Evolutionary conservation across 2,329 filamentous ascomycete species (phyloP).

Genomic region (Hypoxylon sp.): DNA sequence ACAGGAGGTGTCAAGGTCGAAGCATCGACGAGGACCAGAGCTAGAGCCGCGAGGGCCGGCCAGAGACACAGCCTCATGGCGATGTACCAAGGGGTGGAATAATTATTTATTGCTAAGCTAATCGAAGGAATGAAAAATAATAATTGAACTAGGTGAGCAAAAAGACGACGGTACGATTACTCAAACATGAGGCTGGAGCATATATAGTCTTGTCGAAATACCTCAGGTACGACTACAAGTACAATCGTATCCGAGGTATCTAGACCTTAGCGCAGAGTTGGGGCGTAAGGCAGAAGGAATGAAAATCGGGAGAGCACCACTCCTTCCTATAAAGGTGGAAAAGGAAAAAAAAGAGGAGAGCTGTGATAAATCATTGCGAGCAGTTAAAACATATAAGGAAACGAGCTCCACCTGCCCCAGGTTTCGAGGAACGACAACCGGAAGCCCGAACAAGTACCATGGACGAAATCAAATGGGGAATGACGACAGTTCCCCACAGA

Average conservation of each 20-base stretch:
- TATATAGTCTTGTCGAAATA: conserved; percentile 19
- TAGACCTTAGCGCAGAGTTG: conserved; percentile 9
- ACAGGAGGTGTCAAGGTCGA: conserved; percentile 71
- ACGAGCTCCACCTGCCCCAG: conserved; percentile 39
- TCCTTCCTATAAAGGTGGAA: conserved; percentile 15
- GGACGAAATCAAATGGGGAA: conserved; percentile 21
- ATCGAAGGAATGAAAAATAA: background rate
- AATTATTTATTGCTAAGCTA: conserved; percentile 34
- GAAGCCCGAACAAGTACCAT: conserved; percentile 31
- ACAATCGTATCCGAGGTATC: conserved; percentile 26
- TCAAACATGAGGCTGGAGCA: conserved; percentile 25
- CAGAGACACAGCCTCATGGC: conserved; percentile 53
- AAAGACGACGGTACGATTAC: conserved; percentile 17
- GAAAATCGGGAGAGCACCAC: conserved; percentile 2
- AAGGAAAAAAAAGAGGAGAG: conserved; percentile 7
- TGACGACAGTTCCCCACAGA: conserved; percentile 45
- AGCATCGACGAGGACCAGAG: conserved; percentile 59
- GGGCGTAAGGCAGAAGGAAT: conserved; percentile 2
- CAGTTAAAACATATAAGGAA: conserved; percentile 21
- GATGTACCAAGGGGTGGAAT: conserved; percentile 20
- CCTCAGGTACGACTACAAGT: conserved; percentile 7
- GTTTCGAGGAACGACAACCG: conserved; percentile 31
- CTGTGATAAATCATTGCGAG: conserved; percentile 10
- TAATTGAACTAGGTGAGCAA: background rate
- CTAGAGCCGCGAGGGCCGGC: conserved; percentile 52